phyloP scores from a whole-genome alignment of 208 protist species.

The Leishmania braziliensis region DNA sequence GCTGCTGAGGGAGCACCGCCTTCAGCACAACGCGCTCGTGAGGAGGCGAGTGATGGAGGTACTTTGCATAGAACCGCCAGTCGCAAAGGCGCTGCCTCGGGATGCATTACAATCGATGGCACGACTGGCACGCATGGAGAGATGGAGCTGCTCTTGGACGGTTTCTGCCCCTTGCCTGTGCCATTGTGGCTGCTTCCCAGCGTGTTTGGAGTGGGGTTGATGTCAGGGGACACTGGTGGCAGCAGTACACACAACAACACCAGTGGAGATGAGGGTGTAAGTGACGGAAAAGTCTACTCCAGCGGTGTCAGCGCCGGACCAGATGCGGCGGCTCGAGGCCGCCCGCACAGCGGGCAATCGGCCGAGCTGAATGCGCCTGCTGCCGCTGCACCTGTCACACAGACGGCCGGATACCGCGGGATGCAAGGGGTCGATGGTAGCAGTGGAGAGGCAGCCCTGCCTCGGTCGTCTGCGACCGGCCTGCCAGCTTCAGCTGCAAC shows the following conservation, averaged over 20 bases:
- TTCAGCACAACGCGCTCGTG: background rate
- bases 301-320: background rate
- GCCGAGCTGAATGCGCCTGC: background rate
- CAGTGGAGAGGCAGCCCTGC: background rate
- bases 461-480: background rate
- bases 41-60: background rate
- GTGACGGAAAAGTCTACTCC: background rate
- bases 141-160: conserved; percentile 31
- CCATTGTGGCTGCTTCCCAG: conserved; percentile 44
- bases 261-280: background rate
- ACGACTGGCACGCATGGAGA: conserved; percentile 14
- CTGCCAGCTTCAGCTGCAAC: conserved; percentile 2
- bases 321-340: conserved; percentile 2
- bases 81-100: background rate
- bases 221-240: background rate
- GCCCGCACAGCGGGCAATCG: background rate
- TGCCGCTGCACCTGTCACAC: background rate
- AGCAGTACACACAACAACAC: background rate
- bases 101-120: background rate
- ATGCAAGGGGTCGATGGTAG: background rate
- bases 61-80: background rate
- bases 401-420: background rate
- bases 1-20: conserved; percentile 4
- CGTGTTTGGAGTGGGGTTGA: conserved; percentile 14
- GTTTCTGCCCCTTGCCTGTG: conserved; percentile 35